These are phyloP conservation scores for Phallus indusiatus DNA, from an alignment of 768 basidiomycete genomes.

Conservation along the genomic window DNA sequence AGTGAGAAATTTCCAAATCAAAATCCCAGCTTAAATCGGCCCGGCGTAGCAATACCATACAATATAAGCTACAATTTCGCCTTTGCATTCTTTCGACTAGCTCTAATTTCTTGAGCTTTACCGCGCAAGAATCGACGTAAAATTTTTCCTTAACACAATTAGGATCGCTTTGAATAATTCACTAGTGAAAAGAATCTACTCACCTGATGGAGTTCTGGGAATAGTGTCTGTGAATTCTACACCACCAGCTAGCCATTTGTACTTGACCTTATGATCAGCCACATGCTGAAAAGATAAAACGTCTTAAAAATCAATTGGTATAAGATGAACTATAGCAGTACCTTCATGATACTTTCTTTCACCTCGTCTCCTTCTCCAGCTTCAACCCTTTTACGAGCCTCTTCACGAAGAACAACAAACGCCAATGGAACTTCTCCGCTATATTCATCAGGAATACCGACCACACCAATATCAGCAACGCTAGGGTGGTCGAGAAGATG, in stretches of 20 bases:
- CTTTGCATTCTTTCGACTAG: background rate
- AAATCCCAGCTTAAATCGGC: background rate
- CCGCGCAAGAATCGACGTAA: constrained; percentile 44
- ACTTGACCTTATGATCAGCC: constrained; percentile 42
- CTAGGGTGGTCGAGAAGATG: constrained; percentile 19
- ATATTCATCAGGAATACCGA: constrained; percentile 13
- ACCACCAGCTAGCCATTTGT: constrained; percentile 52
- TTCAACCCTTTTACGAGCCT: constrained; percentile 29
- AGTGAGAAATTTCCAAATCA: background rate
- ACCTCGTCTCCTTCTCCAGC: constrained; percentile 28
- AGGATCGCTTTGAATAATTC: background rate
- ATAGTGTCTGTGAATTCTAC: constrained; percentile 46
- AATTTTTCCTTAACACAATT: constrained; percentile 28
- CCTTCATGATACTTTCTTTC: constrained; percentile 47
- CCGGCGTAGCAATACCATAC: background rate
- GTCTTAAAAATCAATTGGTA: too few species aligned
- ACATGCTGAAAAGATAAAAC: constrained; percentile 25
- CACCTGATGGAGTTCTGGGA: constrained; percentile 55
- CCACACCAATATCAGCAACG: constrained; percentile 21
- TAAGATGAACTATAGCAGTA: constrained; percentile 17
- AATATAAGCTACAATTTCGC: background rate
- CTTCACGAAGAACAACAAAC: constrained; percentile 44
- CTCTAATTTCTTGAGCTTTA: constrained; percentile 28
- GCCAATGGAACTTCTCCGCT: constrained; percentile 61
- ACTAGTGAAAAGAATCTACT: background rate